These are phyloP conservation scores for Acaromyces ingoldii DNA, from an alignment of 1,284 basidiomycete genomes.

Conservation along the genomic window DNA sequence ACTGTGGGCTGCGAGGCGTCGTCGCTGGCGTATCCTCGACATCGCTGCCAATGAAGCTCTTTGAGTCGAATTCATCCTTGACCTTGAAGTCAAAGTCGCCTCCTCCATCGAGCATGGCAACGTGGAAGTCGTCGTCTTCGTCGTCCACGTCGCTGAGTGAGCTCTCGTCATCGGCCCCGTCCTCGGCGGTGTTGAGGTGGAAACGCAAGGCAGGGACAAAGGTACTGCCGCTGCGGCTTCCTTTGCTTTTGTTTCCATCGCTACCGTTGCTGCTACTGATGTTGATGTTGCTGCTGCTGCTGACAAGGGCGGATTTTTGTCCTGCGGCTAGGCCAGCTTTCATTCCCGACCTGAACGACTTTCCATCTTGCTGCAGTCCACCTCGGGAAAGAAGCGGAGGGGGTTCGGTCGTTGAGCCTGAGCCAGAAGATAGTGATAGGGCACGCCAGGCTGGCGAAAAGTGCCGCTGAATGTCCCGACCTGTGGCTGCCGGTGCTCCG, in stretches of 20 bases:
- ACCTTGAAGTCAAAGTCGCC: conserved; percentile 1
- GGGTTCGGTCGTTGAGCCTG: not conserved
- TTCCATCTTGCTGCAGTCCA: not conserved
- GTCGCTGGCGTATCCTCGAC: conserved; percentile 12
- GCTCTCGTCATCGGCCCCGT: not conserved
- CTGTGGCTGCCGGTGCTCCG: not conserved
- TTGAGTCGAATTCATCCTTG: not conserved
- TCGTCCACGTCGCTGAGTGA: conserved; percentile 6
- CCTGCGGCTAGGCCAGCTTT: not conserved
- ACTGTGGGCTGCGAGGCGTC: conserved; percentile 13
- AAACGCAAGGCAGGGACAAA: not conserved
- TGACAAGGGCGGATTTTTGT: not conserved
- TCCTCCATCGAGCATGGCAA: conserved; percentile 5
- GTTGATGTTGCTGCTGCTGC: not conserved
- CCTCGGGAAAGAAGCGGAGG: conserved; percentile 1
- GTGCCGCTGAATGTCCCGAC: not conserved
- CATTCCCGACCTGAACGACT: no score
- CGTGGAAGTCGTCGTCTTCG: conserved; percentile 10
- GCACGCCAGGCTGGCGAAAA: not conserved
- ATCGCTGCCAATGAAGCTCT: conserved; percentile 1
- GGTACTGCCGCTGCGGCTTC: not conserved
- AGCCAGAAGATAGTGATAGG: not conserved
- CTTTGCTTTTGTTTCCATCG: no score
- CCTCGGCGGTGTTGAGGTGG: not conserved
- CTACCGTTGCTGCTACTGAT: not conserved